Conservation (phyloP, 2,329 filamentous ascomycete genomes). For the Botrytis elliptica region DNA sequence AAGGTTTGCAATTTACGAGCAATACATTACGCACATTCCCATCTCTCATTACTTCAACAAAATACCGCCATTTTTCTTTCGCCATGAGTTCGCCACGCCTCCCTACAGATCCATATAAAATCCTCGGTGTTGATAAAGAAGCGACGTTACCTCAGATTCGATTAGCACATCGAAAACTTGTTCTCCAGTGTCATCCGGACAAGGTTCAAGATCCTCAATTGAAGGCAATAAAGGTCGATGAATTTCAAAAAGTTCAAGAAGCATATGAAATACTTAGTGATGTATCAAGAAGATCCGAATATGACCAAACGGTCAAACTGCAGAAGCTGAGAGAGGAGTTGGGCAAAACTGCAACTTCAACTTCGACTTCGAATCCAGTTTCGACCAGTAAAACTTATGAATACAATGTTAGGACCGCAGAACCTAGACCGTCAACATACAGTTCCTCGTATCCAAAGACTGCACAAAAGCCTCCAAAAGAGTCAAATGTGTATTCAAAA, state of each 20-base stretch:
- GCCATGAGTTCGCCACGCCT: slow-evolving; percentile 29
- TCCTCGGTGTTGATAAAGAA: slow-evolving; percentile 70
- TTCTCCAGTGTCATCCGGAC: slow-evolving; percentile 86
- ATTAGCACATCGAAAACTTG: slow-evolving; percentile 78
- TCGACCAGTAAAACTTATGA: slow-evolving; percentile 45
- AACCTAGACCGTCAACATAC: slow-evolving; percentile 43
- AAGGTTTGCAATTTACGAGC: slow-evolving; percentile 21
- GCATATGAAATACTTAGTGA: slow-evolving; percentile 90
- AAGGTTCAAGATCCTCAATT: slow-evolving; percentile 69
- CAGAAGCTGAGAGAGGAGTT: slow-evolving; percentile 58
- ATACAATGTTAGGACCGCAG: slow-evolving; percentile 48
- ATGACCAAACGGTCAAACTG: slow-evolving; percentile 73
- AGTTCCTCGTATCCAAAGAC: slow-evolving; percentile 20
- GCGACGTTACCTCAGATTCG: slow-evolving; percentile 72
- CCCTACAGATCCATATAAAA: slow-evolving; percentile 69
- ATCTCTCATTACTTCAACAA: slow-evolving; percentile 4
- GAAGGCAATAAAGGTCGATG: slow-evolving; percentile 75
- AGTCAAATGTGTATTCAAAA: slow-evolving; percentile 36
- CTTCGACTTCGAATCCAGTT: slow-evolving; percentile 34
- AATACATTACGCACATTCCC: slow-evolving; percentile 2
- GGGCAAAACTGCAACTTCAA: slow-evolving; percentile 25
- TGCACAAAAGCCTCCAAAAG: slow-evolving; percentile 22
- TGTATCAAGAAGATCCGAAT: slow-evolving; percentile 67
- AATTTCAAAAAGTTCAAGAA: slow-evolving; percentile 90
- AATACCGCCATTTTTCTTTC: not conserved